Conservation (phyloP, 331 rosid genomes). For the Quercus phellos region DNA sequence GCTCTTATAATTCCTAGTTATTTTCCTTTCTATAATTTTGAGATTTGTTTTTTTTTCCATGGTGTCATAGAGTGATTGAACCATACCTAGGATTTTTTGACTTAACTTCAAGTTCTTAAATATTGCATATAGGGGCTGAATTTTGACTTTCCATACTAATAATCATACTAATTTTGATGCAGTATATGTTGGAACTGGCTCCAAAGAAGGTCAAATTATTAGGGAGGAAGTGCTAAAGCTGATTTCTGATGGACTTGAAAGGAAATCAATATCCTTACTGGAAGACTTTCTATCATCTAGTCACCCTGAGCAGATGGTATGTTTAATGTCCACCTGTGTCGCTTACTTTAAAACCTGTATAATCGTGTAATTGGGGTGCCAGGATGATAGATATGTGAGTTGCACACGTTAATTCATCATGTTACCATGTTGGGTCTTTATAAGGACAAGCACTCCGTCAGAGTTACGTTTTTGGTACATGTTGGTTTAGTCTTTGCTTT, state of each 20-base stretch:
- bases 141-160: slow-evolving; percentile 14
- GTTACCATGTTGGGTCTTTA: slow-evolving; percentile 2
- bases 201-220: slow-evolving; percentile 38
- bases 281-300: slow-evolving; percentile 54
- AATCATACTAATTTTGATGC: slow-evolving; percentile 29
- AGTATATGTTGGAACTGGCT: slow-evolving; percentile 60
- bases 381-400: background rate
- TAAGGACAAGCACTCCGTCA: background rate
- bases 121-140: background rate
- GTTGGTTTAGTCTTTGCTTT: slow-evolving; percentile 10
- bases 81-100: background rate
- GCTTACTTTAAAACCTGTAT: background rate
- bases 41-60: background rate
- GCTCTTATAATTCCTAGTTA: background rate
- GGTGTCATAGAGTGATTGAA: background rate
- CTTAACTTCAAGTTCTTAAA: background rate
- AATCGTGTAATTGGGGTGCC: slow-evolving; percentile 5
- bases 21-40: slow-evolving; percentile 9
- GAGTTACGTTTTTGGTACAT: background rate
- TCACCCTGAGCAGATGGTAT: slow-evolving; percentile 77
- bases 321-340: slow-evolving; percentile 7
- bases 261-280: slow-evolving; percentile 50
- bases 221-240: slow-evolving; percentile 61
- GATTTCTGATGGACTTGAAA: slow-evolving; percentile 71
- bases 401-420: background rate